Percentiles rank a stretch among this genome's conserved stretches.
Conservation (phyloP, 208 protist species). For the Jaenimonas drosophilae region DNA sequence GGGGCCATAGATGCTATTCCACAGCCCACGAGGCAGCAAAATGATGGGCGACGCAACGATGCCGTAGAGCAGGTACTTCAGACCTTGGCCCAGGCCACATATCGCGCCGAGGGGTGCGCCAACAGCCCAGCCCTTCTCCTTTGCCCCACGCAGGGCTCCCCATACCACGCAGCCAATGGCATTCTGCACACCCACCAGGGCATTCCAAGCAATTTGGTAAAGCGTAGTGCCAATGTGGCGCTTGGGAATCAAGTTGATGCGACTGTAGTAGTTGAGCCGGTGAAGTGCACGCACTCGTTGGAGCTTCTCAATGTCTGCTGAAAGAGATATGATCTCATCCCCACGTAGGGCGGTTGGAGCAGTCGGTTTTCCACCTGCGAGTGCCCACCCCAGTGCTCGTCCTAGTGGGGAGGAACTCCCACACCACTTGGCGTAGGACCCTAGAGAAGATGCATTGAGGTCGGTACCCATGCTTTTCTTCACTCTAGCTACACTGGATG, state of each 20-base stretch:
- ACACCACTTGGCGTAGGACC: neutral
- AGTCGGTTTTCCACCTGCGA: neutral
- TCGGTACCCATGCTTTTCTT: neutral
- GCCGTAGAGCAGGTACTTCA: constrained; percentile 48
- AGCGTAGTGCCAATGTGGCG: constrained; percentile 48
- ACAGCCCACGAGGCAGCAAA: constrained; percentile 46
- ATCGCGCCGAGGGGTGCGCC: constrained; percentile 6
- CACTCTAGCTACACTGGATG: neutral
- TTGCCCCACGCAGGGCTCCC: neutral
- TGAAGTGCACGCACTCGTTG: constrained; percentile 38
- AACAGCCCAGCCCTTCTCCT: neutral
- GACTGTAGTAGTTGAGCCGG: constrained; percentile 71
- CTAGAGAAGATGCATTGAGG: neutral
- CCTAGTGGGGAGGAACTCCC: constrained; percentile 13
- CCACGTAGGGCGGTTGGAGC: neutral
- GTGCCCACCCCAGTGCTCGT: neutral
- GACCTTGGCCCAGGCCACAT: constrained; percentile 8
- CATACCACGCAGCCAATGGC: constrained; percentile 7
- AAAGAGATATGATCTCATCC: constrained; percentile 20
- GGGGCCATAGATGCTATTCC: constrained; percentile 52
- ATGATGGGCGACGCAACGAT: constrained; percentile 54
- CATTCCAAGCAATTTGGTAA: constrained; percentile 62
- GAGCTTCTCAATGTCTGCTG: constrained; percentile 56
- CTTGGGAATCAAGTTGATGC: constrained; percentile 67
- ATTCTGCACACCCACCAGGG: constrained; percentile 35